Conservation (phyloP, 139 green algal genomes). For the Deuterostichococcus epilithicus region DNA sequence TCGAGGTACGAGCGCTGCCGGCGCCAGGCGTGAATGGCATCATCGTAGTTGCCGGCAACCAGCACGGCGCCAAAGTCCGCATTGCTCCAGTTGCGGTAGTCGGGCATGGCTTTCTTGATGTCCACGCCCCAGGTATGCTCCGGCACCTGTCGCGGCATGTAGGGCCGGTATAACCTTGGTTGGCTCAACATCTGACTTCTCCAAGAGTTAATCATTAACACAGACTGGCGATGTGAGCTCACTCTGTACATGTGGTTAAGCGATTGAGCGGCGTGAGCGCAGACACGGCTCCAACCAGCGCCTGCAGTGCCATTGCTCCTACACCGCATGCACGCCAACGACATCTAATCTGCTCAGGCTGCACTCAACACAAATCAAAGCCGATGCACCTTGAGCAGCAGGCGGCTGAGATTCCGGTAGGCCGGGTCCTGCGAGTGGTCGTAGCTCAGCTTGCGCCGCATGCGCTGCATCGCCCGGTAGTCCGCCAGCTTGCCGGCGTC, state of each 20-base stretch:
- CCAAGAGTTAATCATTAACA: no score
- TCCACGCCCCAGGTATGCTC: constrained; percentile 66
- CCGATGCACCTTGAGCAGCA: constrained; percentile 46
- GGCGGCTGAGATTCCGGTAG: constrained; percentile 40
- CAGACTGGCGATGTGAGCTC: no score
- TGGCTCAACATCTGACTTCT: no score
- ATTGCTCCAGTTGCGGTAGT: constrained; percentile 42
- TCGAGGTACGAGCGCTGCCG: constrained; percentile 43
- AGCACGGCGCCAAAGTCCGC: constrained; percentile 20
- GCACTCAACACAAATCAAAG: no score
- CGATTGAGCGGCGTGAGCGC: no score
- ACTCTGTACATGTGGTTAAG: no score
- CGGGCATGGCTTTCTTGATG: constrained; percentile 30
- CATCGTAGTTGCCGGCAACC: constrained; percentile 9
- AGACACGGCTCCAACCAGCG: no score
- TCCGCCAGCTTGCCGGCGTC: constrained; percentile 40
- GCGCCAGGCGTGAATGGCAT: constrained; percentile 35
- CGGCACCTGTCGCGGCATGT: no score
- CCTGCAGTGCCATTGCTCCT: no score
- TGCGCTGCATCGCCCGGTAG: constrained; percentile 41
- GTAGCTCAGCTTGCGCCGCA: constrained; percentile 8
- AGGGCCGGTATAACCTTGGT: no score
- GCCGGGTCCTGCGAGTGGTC: constrained; percentile 19
- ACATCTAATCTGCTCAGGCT: no score
- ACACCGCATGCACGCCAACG: no score